A percentile compares a stretch with the other conserved stretches of the same genome.
Evolutionary conservation across 768 basidiomycete genomes (phyloP).

Genomic region (Fomitopsis pulvina): DNA sequence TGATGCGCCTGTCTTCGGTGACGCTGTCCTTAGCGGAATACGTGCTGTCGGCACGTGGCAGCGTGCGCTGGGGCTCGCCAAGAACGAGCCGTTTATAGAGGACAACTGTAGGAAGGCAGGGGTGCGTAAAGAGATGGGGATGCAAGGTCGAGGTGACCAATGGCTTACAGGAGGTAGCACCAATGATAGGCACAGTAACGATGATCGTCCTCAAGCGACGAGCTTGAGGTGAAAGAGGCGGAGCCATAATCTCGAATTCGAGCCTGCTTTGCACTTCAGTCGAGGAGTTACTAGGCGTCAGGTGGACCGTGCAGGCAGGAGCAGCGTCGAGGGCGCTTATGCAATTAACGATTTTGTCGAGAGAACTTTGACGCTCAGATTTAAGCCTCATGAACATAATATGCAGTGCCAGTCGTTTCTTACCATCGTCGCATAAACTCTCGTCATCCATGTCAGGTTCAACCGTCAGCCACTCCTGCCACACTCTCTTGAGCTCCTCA

Average conservation of each 20-base stretch:
- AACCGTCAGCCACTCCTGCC: too few relatives aligned
- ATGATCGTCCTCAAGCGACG: conserved; percentile 48
- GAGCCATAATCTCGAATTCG: conserved; percentile 13
- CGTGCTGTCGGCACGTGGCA: conserved; percentile 21
- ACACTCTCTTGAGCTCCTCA: too few relatives aligned
- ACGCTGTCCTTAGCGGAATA: background rate
- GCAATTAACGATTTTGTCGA: too few relatives aligned
- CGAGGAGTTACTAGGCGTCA: too few relatives aligned
- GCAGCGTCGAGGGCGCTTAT: too few relatives aligned
- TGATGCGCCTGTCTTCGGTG: conserved; percentile 6
- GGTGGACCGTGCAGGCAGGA: too few relatives aligned
- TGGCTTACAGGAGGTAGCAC: conserved; percentile 57
- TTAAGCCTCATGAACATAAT: too few relatives aligned
- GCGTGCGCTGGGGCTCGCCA: conserved; percentile 39
- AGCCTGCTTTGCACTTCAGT: too few relatives aligned
- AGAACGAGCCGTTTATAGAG: conserved; percentile 59
- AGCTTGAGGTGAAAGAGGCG: conserved; percentile 38
- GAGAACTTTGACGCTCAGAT: too few relatives aligned
- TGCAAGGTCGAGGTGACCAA: conserved; percentile 7
- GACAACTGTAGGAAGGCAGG: conserved; percentile 37
- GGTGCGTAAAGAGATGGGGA: background rate
- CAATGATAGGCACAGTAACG: conserved; percentile 57
- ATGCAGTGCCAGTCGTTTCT: too few relatives aligned
- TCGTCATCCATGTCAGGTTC: too few relatives aligned
- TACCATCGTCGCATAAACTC: too few relatives aligned